Percentiles rank a stretch among this genome's conserved stretches.
Conservation (phyloP, 495 filamentous ascomycete species). For the Penicillium odoratum region DNA sequence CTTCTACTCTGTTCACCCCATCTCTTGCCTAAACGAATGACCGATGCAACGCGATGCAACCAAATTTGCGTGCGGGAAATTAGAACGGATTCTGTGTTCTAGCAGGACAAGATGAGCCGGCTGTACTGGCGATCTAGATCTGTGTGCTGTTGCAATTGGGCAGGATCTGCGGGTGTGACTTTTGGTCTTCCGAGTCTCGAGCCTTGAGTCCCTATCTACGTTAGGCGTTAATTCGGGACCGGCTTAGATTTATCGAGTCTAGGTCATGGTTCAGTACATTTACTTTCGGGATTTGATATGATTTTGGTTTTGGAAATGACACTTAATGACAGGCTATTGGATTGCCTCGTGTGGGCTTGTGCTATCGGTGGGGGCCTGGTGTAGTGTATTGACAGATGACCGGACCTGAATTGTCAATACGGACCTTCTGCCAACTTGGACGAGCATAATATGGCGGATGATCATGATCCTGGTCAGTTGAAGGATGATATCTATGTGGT, state of each 20-base stretch:
- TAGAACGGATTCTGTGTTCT: constrained; percentile 8
- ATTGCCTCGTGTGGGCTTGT: not conserved
- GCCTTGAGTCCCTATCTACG: not conserved
- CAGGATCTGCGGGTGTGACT: constrained; percentile 16
- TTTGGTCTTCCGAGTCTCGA: not conserved
- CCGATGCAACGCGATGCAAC: constrained; percentile 33
- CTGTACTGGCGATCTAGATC: constrained; percentile 20
- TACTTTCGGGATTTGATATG: constrained; percentile 1
- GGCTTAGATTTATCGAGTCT: not conserved
- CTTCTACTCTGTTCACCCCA: not conserved
- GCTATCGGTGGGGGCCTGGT: not conserved
- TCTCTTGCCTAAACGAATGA: constrained; percentile 26
- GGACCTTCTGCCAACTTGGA: not conserved
- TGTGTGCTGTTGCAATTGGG: constrained; percentile 18
- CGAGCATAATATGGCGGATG: constrained; percentile 11
- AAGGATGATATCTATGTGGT: not conserved
- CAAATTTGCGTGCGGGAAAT: constrained; percentile 26
- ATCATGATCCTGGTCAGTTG: constrained; percentile 3
- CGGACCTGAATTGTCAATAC: not conserved
- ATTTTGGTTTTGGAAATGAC: not conserved
- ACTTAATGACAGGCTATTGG: not conserved
- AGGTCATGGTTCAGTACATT: not conserved
- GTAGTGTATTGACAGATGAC: constrained; percentile 4
- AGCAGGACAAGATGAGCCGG: constrained; percentile 1
- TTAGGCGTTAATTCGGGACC: constrained; percentile 4